Base-by-base conservation (phyloP, 257 asterid genomes). In the Galeopsis tetrahit region DNA sequence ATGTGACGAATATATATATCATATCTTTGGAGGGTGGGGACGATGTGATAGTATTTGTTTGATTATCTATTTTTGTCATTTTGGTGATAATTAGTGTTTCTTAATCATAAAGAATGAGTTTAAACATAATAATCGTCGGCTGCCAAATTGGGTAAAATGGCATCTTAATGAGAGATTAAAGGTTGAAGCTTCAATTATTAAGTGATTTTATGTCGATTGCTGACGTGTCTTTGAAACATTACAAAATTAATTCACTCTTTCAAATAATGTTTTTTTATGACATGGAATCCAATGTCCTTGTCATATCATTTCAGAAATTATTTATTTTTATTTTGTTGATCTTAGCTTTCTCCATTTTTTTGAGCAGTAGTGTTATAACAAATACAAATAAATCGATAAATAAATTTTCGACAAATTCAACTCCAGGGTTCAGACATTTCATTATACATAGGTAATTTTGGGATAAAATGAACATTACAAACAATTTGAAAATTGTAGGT, bases 141-240 rank as follows among this genome's bases (percentile, higher is more conserved):
- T 75, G 65, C 73, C 78, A 66, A 75, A 51, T 79, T 34, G 80
- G 35, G 76, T 73, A 58, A 58, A 59, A 38, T 66, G 59, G 69
- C 76, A 78, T 55, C 75, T 72, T 72, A 59, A 48, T 51, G 70
- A 39, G 70, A 39, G 68, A 48, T 33, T 13, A 55, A 69, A 43
- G 63, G 55, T 58, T 59, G 72, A 58, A 70, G 38, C 21, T 77
- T 69, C 77, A 80, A 80, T 77, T 69, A 80, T 80, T 77, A 79
- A 40, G 32, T 65, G 67, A 71, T 62, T 67, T 51, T 7, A 15
- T 78, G 75, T 73, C 59, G 58, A 69, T 55, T 51, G 6, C 17
- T 62, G 4, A 60, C 49, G 17, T 75, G 73, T 75, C 56, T 61
- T 58, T 38, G 2, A 48, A 48, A 48, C 55, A 34, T 58, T 49